phyloP scores from a whole-genome alignment of 2,329 filamentous ascomycete genomes.

The Talaromyces sp. region DNA sequence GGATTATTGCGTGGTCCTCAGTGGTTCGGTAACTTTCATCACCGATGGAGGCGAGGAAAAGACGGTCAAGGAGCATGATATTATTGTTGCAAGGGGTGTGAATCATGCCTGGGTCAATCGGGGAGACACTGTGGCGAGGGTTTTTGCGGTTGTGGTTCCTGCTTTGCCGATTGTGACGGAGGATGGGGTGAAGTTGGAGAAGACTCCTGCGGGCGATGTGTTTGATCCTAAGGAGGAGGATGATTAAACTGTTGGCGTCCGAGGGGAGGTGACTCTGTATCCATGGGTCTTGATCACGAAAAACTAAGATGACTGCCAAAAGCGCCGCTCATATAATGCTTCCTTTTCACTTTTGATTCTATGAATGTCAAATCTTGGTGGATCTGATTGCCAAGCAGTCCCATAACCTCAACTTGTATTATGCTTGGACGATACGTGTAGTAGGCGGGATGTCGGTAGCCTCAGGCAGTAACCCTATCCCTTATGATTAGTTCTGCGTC shows the following conservation, averaged over 20 bases:
- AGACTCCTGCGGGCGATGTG: constrained; percentile 26
- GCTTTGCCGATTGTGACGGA: constrained; percentile 39
- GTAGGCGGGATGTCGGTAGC: background rate
- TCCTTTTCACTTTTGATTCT: background rate
- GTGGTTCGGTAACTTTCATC: constrained; percentile 26
- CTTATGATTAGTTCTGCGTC: background rate
- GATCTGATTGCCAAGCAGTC: too few relatives aligned
- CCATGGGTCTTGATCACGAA: background rate
- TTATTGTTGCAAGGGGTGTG: constrained; percentile 36
- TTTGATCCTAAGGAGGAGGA: constrained; percentile 24
- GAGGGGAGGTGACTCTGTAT: background rate
- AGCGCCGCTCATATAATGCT: background rate
- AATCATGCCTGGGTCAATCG: constrained; percentile 48
- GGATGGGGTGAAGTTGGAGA: constrained; percentile 39
- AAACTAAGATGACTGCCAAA: background rate
- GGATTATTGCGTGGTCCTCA: constrained; percentile 30
- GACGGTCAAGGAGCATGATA: constrained; percentile 27
- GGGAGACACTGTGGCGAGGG: constrained; percentile 34
- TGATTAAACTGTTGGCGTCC: constrained; percentile 1
- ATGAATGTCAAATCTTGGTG: too few relatives aligned
- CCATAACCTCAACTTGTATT: too few relatives aligned
- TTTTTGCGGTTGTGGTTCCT: constrained; percentile 42
- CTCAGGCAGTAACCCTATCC: background rate
- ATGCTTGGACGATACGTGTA: too few relatives aligned
- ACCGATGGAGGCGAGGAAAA: constrained; percentile 30